Conservation (phyloP, 345 rosid species). For the Noccaea bulbosa region DNA sequence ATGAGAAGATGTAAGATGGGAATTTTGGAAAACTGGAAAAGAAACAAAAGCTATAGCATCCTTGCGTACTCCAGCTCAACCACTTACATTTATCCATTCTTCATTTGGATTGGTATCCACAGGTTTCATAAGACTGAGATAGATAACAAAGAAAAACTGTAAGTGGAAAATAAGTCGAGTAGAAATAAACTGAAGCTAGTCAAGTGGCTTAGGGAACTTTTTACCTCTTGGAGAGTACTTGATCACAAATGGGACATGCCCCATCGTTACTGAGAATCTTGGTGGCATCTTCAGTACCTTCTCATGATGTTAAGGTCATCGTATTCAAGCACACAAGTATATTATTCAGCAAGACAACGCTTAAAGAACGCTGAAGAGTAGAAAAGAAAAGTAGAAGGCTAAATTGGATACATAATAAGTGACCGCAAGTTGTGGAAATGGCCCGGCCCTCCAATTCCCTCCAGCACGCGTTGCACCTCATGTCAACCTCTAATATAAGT, state of each 20-base stretch:
- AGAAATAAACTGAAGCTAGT: constrained; percentile 6
- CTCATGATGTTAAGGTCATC: constrained; percentile 53
- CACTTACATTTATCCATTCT: constrained; percentile 95
- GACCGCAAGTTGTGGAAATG: constrained; percentile 86
- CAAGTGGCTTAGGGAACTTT: not conserved
- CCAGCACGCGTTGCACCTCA: constrained; percentile 99
- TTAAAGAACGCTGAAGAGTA: constrained; percentile 20
- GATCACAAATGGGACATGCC: constrained; percentile 93
- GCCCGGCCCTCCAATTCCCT: constrained; percentile 94
- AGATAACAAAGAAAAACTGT: constrained; percentile 37
- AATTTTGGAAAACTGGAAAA: constrained; percentile 4
- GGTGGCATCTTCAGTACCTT: constrained; percentile 90
- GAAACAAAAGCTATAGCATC: constrained; percentile 24
- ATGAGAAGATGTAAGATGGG: constrained; percentile 23
- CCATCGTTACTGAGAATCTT: constrained; percentile 89
- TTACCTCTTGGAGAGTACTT: constrained; percentile 94
- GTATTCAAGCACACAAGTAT: constrained; percentile 24
- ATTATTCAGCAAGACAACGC: not conserved
- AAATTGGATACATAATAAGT: constrained; percentile 78
- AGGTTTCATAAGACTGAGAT: constrained; percentile 81
- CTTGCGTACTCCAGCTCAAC: constrained; percentile 16
- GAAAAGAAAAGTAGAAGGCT: constrained; percentile 1
- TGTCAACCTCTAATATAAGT: constrained; percentile 48
- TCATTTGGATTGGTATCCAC: constrained; percentile 92
- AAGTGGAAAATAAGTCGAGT: constrained; percentile 25